Percentiles rank a stretch among this genome's conserved stretches.
phyloP scores from a whole-genome alignment of 345 rosid genomes.

The Excoecaria agallocha region DNA sequence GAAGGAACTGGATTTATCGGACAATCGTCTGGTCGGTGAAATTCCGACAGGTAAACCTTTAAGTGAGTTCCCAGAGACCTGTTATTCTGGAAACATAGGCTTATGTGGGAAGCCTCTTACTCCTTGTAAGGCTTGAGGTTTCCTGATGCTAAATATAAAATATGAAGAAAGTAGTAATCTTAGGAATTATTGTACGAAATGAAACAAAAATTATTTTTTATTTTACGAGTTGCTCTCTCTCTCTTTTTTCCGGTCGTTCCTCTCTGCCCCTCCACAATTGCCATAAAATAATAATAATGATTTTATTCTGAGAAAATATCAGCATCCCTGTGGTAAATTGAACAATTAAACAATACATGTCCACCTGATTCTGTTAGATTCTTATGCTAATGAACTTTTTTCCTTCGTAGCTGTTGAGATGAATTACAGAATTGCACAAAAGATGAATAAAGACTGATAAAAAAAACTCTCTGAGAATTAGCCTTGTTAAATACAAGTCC shows the following conservation, averaged over 20 bases:
- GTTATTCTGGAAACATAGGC: constrained; percentile 48
- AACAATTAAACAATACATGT: background rate
- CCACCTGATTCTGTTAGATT: constrained; percentile 6
- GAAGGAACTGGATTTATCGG: constrained; percentile 45
- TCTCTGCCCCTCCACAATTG: background rate
- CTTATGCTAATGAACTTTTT: background rate
- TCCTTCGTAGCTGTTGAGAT: background rate
- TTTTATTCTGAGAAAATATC: background rate
- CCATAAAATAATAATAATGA: background rate
- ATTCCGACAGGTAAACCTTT: constrained; percentile 52
- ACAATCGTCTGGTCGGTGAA: constrained; percentile 49
- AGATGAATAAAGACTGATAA: background rate
- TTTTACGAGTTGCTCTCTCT: background rate
- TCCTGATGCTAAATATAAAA: background rate
- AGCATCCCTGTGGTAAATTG: background rate
- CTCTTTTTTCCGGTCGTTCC: background rate
- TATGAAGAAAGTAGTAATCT: background rate
- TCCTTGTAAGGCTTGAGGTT: constrained; percentile 34
- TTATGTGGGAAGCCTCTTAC: constrained; percentile 57
- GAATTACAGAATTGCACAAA: background rate
- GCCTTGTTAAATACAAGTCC: constrained; percentile 20
- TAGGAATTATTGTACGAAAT: background rate
- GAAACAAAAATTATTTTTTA: background rate
- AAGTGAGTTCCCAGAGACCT: constrained; percentile 42
- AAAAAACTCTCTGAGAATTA: constrained; percentile 13